Evolutionary conservation across 768 basidiomycete species (phyloP), one percentile per base, ranked within the genome.

Genomic region (Lentinula lateritia): DNA sequence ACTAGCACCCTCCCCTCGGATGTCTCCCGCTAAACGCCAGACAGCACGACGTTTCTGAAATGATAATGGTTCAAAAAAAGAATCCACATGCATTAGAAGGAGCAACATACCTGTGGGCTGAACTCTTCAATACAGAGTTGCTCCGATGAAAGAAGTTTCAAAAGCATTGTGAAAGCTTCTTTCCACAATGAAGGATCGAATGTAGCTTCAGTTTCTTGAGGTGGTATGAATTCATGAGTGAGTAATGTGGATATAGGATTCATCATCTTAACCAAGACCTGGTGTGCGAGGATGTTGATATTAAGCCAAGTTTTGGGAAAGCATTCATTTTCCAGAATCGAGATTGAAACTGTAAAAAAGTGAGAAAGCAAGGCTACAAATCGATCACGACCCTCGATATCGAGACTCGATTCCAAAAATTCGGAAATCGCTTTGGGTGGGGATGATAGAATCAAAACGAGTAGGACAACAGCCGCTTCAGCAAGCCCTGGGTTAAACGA

Each of bases 21-120:
- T 86, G 74, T 98, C 96, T 32, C 95, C 95, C 5, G 92, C 93
- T n/a, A 98, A 83, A 41, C 93, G 85, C 95, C 95, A 98, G 9
- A 95, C 92, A 3, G 95, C 92, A 46, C 95, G 87, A 45, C 94
- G 90, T 87, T 93, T 93, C 92, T 97, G 61, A 36, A 4, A 38
- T 28, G 57, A 55, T 43, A 36, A 64, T 18, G 28, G 3, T 28
- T 28, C 66, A 62, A 15, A 63, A 34, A 58, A 34, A 48, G 12
- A 35, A 43, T 23, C 60, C 18, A 38, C 36, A 52, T n/a, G 32
- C 62, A 60, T 34, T 55, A 35, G 9, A 60, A 56, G n/a, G 52
- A 46, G 20, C 28, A 48, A 64, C 76, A 41, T 62, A 90, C 93
- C 83, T 96, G 96, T 1, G 95, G 92, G 68, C 88, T 93, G 64